Percentiles rank a stretch among this genome's conserved stretches.
phyloP scores from a whole-genome alignment of 2,329 filamentous ascomycete genomes.

The Trichothecium sympodiale region DNA sequence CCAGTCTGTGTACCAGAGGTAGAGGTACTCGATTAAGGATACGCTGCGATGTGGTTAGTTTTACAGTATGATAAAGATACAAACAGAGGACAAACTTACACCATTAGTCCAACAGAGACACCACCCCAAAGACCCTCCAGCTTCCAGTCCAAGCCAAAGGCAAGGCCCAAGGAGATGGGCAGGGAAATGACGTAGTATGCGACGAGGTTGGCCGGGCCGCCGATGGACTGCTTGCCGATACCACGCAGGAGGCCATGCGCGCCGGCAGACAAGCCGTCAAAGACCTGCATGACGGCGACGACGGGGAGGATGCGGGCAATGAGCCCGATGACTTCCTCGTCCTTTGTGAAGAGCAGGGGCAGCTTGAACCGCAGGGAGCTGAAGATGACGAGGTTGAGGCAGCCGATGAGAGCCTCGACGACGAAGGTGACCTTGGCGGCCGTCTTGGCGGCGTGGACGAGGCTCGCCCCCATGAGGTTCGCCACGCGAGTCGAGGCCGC shows the following conservation, averaged over 20 bases:
- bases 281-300: constrained; percentile 80
- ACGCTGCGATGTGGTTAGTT: constrained; percentile 26
- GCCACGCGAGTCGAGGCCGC: constrained; percentile 81
- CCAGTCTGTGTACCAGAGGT: constrained; percentile 42
- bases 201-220: constrained; percentile 77
- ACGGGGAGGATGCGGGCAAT: constrained; percentile 65
- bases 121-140: constrained; percentile 75
- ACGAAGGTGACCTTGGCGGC: constrained; percentile 67
- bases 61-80: constrained; percentile 1
- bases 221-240: constrained; percentile 78
- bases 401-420: constrained; percentile 57
- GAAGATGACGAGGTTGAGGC: constrained; percentile 67
- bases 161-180: constrained; percentile 69
- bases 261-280: constrained; percentile 68
- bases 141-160: constrained; percentile 67
- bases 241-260: constrained; percentile 81
- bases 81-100: constrained; percentile 30
- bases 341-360: constrained; percentile 67
- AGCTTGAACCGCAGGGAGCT: constrained; percentile 59
- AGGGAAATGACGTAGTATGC: constrained; percentile 81
- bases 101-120: constrained; percentile 58
- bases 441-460: constrained; percentile 69
- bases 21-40: constrained; percentile 40
- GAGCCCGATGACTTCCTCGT: constrained; percentile 55
- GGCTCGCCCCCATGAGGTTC: constrained; percentile 79